A percentile compares a stretch with the other conserved stretches of the same genome.
These are phyloP conservation scores for Collybia mongolica DNA, from an alignment of 768 basidiomycete genomes.

Conservation along the genomic window DNA sequence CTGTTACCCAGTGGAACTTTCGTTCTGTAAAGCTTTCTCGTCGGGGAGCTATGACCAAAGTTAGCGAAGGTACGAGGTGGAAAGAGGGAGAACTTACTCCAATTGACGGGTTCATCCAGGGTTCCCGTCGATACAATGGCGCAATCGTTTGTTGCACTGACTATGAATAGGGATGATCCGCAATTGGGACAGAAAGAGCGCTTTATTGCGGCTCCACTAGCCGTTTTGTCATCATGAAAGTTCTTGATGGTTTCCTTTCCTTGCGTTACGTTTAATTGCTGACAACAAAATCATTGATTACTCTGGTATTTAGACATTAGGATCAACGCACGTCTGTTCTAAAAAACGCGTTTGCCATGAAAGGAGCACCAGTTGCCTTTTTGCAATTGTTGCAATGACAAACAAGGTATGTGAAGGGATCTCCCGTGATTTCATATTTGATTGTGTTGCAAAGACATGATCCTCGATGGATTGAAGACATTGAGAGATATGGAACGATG, in stretches of 20 bases:
- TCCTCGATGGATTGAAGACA: constrained; percentile 16
- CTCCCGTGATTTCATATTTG: constrained; percentile 31
- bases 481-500: not conserved
- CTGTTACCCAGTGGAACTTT: not conserved
- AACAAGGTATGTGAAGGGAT: constrained; percentile 34
- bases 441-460: constrained; percentile 38
- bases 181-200: constrained; percentile 34
- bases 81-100: constrained; percentile 9
- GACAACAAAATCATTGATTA: not conserved
- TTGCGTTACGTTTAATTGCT: constrained; percentile 25
- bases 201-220: constrained; percentile 25
- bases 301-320: not conserved
- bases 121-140: constrained; percentile 11
- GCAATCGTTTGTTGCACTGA: constrained; percentile 3
- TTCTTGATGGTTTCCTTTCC: constrained; percentile 26
- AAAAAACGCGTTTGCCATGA: constrained; percentile 38
- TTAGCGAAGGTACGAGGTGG: not conserved
- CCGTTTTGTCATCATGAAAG: constrained; percentile 27
- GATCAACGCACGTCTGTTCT: constrained; percentile 25
- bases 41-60: not conserved
- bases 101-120: constrained; percentile 9
- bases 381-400: constrained; percentile 44
- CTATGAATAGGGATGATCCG: constrained; percentile 33
- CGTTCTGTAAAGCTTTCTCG: not conserved
- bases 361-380: constrained; percentile 39